phyloP scores from a whole-genome alignment of 352 stramenopile genomes.

The Phytophthora uliginosa region DNA sequence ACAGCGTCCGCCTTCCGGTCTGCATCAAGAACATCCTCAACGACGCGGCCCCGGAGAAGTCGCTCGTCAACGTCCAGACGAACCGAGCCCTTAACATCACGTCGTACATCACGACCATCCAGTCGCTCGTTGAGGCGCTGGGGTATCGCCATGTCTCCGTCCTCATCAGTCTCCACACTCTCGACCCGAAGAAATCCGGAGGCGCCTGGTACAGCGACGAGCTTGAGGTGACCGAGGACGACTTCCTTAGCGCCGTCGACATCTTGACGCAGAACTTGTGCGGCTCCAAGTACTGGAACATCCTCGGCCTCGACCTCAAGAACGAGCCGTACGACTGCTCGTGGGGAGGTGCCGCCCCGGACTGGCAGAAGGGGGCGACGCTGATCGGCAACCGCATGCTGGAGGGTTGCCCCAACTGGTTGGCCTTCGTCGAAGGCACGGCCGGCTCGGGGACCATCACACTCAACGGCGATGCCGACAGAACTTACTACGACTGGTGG shows the following conservation, averaged over 20 bases:
- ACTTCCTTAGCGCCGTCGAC: constrained; percentile 66
- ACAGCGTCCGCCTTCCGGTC: constrained; percentile 64
- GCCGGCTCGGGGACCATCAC: constrained; percentile 49
- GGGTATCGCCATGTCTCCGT: constrained; percentile 69
- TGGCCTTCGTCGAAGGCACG: constrained; percentile 76
- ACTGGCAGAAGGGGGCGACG: constrained; percentile 66
- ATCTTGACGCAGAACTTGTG: constrained; percentile 69
- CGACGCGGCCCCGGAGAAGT: constrained; percentile 51
- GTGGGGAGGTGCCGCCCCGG: constrained; percentile 50
- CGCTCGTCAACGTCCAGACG: constrained; percentile 69
- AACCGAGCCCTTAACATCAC: constrained; percentile 75
- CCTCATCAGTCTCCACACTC: constrained; percentile 76
- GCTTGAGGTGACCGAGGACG: constrained; percentile 57
- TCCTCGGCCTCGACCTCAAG: constrained; percentile 74
- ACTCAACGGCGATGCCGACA: constrained; percentile 28
- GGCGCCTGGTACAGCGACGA: constrained; percentile 67
- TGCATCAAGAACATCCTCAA: constrained; percentile 72
- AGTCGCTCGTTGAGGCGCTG: constrained; percentile 65
- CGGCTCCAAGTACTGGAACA: constrained; percentile 67
- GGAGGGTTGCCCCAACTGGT: constrained; percentile 65
- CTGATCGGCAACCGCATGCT: constrained; percentile 74
- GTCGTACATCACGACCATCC: constrained; percentile 66
- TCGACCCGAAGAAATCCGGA: constrained; percentile 56
- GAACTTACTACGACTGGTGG: constrained; percentile 74
- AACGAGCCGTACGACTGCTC: constrained; percentile 71